Evolutionary conservation across 768 basidiomycete species (phyloP), one percentile per base, ranked within the genome.

Genomic region (Cantharellus anzutake): DNA sequence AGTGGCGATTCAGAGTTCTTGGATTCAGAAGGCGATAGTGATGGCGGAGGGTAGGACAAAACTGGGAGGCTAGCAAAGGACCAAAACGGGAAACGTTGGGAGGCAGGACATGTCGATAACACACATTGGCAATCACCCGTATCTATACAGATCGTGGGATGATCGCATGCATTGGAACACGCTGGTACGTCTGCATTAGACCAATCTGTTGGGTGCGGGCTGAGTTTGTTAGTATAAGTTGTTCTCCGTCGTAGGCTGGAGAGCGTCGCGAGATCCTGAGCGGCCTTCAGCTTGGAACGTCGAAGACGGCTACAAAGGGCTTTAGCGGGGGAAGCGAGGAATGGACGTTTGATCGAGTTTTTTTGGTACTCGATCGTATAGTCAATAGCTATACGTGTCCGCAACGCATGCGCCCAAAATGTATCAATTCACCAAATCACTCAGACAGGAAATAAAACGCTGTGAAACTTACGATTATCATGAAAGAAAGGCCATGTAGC

Each of bases 81-180:
- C 5, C 64, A 40, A 4, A 68, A 62, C 3, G 68, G 68, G 59
- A 67, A 48, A 65, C 20, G 64, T 62, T 5, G 63, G 64, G 42
- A 60, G 58, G 65, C 60, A 5, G 63, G 63, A 62, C 70, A 71
- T 16, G 65, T 60, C 2, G 68, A 62, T 14, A 64, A 63, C 4
- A 71, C 68, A 53, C 70, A 71, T 51, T 68, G 67, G 57, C 70
- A 71, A 34, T 65, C 61, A 2, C 68, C 69, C 4, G 68, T 69
- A 60, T 71, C 66, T 29, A 29, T 29, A 29, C 20, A 29, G 20
- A 29, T 29, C 20, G 20, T 29, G 20, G 20, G 20, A 29, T 70
- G 65, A 55, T 64, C 59, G 62, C 70, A 71, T 50, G 68, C 65
- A 61, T 71, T 71, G 63, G 66, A 68, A 63, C 70, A 71, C 4